These are phyloP conservation scores for Colletotrichum echinochloae DNA, from an alignment of 2,329 filamentous ascomycete genomes.

Conservation along the genomic window DNA sequence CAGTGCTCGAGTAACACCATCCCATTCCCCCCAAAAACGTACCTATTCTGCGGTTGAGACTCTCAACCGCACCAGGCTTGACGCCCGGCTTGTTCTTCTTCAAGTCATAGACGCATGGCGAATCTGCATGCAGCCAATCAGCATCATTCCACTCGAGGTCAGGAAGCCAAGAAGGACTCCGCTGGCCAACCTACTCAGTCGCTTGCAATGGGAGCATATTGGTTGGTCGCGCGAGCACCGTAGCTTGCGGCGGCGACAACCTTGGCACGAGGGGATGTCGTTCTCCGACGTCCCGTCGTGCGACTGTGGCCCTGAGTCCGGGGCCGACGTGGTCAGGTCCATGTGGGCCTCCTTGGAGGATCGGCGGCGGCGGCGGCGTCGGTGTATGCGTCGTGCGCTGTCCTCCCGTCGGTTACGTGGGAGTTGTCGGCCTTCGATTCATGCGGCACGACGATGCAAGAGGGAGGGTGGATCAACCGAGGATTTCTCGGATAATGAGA, in stretches of 20 bases:
- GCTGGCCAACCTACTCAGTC: slow-evolving; percentile 43
- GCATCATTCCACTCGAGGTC: background rate
- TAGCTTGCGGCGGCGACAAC: slow-evolving; percentile 50
- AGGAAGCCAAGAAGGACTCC: no score
- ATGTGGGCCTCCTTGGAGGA: slow-evolving; percentile 16
- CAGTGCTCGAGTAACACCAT: background rate
- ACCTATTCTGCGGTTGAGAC: slow-evolving; percentile 43
- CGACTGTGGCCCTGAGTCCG: slow-evolving; percentile 10
- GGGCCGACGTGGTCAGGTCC: slow-evolving; percentile 22
- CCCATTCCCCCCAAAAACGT: background rate
- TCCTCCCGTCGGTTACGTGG: slow-evolving; percentile 30
- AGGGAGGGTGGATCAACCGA: slow-evolving; percentile 7
- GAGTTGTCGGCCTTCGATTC: slow-evolving; percentile 41
- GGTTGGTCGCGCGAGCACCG: slow-evolving; percentile 51
- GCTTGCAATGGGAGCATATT: slow-evolving; percentile 48
- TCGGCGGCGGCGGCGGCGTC: background rate
- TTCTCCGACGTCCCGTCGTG: slow-evolving; percentile 32
- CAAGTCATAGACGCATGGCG: slow-evolving; percentile 44
- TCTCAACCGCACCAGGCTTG: slow-evolving; percentile 44
- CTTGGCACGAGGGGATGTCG: slow-evolving; percentile 48
- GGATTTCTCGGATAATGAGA: slow-evolving; percentile 24
- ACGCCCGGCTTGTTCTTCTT: slow-evolving; percentile 45
- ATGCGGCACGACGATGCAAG: slow-evolving; percentile 38
- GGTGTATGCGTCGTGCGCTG: slow-evolving; percentile 8
- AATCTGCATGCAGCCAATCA: slow-evolving; percentile 36